Evolutionary conservation across 2,329 filamentous ascomycete species (phyloP).

Genomic region (Colletotrichum sp.): DNA sequence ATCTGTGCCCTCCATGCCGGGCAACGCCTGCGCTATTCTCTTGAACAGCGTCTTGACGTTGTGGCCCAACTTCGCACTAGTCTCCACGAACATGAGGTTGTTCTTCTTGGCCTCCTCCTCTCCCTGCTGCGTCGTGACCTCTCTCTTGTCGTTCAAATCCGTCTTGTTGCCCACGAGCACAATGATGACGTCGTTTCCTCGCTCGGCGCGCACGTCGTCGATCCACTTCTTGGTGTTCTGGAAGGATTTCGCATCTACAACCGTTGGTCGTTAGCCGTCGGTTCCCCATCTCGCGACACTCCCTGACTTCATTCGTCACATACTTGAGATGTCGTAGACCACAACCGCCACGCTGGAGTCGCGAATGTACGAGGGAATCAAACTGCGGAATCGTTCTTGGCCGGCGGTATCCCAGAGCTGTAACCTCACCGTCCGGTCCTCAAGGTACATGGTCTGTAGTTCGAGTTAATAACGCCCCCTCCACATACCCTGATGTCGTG

Average conservation of each 20-base stretch:
- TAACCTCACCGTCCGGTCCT: constrained; percentile 95
- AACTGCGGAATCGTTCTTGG: constrained; percentile 93
- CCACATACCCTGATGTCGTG: not conserved
- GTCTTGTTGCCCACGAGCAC: constrained; percentile 99
- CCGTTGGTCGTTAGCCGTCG: not conserved
- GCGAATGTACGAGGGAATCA: constrained; percentile 98
- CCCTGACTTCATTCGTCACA: not conserved
- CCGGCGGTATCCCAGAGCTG: constrained; percentile 99
- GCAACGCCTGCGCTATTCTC: constrained; percentile 96
- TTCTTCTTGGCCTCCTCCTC: constrained; percentile 99
- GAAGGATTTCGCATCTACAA: constrained; percentile 86
- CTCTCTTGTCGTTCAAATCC: constrained; percentile 96
- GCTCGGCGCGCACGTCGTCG: constrained; percentile 94
- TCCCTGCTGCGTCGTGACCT: constrained; percentile 94
- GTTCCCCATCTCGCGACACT: not conserved
- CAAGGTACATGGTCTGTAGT: constrained; percentile 93
- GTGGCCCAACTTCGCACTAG: constrained; percentile 95
- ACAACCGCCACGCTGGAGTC: constrained; percentile 98
- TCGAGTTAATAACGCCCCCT: not conserved
- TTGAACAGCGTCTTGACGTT: constrained; percentile 98
- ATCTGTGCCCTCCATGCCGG: constrained; percentile 94
- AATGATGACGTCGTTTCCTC: constrained; percentile 98
- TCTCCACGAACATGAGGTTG: constrained; percentile 98
- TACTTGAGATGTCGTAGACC: constrained; percentile 97
- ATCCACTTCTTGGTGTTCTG: constrained; percentile 99